Evolutionary conservation across 768 basidiomycete genomes (phyloP), one percentile per base, ranked within the genome.

Genomic region (Leccinum rimulosum): DNA sequence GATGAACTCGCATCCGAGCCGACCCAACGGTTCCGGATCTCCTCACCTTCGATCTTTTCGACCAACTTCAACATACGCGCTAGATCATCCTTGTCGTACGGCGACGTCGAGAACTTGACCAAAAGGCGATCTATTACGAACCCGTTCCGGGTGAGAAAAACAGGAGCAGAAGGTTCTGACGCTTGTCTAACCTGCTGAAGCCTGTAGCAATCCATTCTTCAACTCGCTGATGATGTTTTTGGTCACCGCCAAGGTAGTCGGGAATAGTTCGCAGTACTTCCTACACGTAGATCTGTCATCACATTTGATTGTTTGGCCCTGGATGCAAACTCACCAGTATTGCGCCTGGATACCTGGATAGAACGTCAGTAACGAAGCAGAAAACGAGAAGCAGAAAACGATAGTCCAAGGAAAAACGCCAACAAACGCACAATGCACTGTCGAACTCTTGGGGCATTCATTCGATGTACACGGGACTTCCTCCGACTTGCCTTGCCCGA

Each of bases 81-180:
- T 10, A 72, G 49, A 35, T 63, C 62, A 4, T 63, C 12, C 55
- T 61, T 68, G 52, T 38, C 47, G 19, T 68, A 72, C 17, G 72
- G 71, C n/a, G 71, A 72, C 6, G 71, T 72, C 52, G 71, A 74
- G 53, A 74, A 72, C n/a, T 72, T 72, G 0, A 65, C 69, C 38
- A 72, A 52, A 11, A 74, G 40, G 49, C 72, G 66, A 56, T 72
- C 71, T 72, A 52, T 14, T 22, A 45, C 5, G 9, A 19, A 43
- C 4, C 36, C 25, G 43, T 6, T 28, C 38, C 35, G 7, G 19
- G 17, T 61, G 22, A 54, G 45, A 35, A 22, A n/a, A n/a, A 1
- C 51, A 14, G 15, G 28, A 35, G 14, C 3, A 53, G 40, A 30
- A 51, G 2, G 28, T 2, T 14, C 0, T 0, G 1, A 17, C 25